A percentile compares a stretch with the other conserved stretches of the same genome.
Evolutionary conservation across 352 stramenopile genomes (phyloP).

Genomic region (Phytopythium chamaehyphon): DNA sequence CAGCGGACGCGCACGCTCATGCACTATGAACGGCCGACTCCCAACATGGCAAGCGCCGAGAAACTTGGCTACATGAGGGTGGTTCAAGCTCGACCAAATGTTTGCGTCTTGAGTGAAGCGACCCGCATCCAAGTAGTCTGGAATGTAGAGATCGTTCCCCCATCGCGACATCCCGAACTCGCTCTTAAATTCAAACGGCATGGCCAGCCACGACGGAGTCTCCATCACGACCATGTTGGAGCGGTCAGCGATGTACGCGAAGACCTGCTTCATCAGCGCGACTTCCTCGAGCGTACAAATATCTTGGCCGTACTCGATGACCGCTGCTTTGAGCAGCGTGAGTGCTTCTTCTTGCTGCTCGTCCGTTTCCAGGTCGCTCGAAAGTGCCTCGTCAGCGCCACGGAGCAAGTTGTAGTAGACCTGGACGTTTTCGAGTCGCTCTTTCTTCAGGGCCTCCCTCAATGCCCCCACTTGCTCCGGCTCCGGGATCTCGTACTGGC

Average conservation of each 20-base stretch:
- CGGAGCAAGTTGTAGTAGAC: background rate
- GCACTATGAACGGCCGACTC: slow-evolving; percentile 18
- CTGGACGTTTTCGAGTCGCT: background rate
- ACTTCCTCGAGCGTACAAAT: background rate
- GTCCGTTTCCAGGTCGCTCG: background rate
- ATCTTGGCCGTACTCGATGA: background rate
- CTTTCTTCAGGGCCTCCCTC: background rate
- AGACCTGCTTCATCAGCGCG: background rate
- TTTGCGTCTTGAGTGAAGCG: background rate
- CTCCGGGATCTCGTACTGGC: background rate
- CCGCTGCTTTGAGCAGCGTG: background rate
- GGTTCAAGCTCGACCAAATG: slow-evolving; percentile 20
- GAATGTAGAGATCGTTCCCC: background rate
- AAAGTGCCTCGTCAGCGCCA: background rate
- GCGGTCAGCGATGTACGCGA: background rate
- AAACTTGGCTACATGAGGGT: slow-evolving; percentile 23
- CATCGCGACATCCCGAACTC: background rate
- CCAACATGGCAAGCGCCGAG: slow-evolving; percentile 22
- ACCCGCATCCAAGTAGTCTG: background rate
- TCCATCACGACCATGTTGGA: background rate
- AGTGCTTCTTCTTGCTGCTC: background rate
- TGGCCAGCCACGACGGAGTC: background rate
- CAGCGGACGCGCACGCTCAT: slow-evolving; percentile 10
- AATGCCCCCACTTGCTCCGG: background rate
- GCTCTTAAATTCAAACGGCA: too few relatives aligned